Evolutionary conservation across 2,329 filamentous ascomycete genomes (phyloP), one percentile per base, ranked within the genome.

Genomic region (Stachybotrys chartarum): DNA sequence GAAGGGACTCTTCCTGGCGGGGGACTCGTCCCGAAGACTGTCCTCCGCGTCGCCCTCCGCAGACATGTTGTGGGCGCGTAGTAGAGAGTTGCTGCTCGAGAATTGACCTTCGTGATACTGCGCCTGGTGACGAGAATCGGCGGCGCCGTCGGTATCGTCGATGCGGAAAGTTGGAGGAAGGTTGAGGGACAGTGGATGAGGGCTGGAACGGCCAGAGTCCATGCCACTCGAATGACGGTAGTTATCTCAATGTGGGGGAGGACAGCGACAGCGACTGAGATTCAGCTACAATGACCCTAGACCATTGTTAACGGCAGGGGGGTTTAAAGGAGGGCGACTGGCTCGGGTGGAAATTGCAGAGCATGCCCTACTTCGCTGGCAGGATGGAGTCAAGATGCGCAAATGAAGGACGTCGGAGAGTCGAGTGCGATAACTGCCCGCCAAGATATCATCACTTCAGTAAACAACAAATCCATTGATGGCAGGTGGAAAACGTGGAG

Each of bases 1-100:
- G 83, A 99, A 97, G 1, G 93, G 93, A 61, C 86, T 53, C 31
- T 42, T 42, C 10, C 35, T 42, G 51, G 30, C 35, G 54, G 45
- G 30, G 60, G 62, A 31, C 7, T n/a, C n/a, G n/a, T 32, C 35
- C 31, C 61, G 53, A 30, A 59, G 55, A 45, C 54, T 53, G 14
- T 60, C 58, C 17, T 50, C 54, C 50, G 58, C 51, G 61, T 58
- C 57, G 17, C 51, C 56, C 44, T 60, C 60, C n/a, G 45, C 53
- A 51, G 52, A 53, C 65, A 55, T 70, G 46, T 68, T 63, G 52
- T 73, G 58, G 54, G 56, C 57, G 54, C 52, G 53, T 52, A 55
- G 57, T 55, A 48, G 52, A 46, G 45, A 51, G 35, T 56, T 30
- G 24, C 12, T 32, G 12, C 24, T 8, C 5, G 11, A 18, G n/a